Conservation (phyloP, 1,284 basidiomycete genomes). For the Pseudozyma sp. region DNA sequence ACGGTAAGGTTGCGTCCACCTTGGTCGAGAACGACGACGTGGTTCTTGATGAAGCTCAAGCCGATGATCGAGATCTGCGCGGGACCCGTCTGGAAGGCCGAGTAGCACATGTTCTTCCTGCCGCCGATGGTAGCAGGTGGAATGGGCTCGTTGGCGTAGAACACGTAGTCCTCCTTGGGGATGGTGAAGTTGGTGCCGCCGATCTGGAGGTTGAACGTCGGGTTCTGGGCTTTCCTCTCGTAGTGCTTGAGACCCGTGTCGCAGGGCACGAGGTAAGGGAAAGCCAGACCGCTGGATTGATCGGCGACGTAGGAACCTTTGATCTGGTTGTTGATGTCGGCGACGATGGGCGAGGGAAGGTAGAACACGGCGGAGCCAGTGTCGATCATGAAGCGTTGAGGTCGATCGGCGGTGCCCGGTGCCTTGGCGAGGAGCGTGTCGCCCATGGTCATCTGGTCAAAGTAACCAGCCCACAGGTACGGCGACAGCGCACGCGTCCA, state of each 20-base stretch:
- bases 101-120: constrained; percentile 47
- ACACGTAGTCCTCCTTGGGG: constrained; percentile 54
- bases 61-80: constrained; percentile 51
- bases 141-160: constrained; percentile 54
- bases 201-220: constrained; percentile 39
- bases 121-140: constrained; percentile 38
- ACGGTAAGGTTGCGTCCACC: constrained; percentile 37
- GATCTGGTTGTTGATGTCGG: constrained; percentile 50
- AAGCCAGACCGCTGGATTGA: constrained; percentile 27
- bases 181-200: constrained; percentile 47
- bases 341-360: constrained; percentile 38
- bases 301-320: constrained; percentile 34
- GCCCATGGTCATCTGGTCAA: constrained; percentile 50
- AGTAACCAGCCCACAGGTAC: constrained; percentile 52
- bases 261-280: constrained; percentile 56
- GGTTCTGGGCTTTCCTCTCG: constrained; percentile 41
- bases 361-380: constrained; percentile 55
- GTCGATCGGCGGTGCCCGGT: constrained; percentile 21
- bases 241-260: constrained; percentile 50
- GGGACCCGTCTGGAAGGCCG: constrained; percentile 52
- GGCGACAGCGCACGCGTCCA: constrained; percentile 46
- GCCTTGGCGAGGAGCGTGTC: constrained; percentile 22
- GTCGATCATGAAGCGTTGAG: constrained; percentile 53
- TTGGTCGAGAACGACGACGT: constrained; percentile 53
- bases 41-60: constrained; percentile 59